Evolutionary conservation across 2,329 filamentous ascomycete species (phyloP), one percentile per base, ranked within the genome.

Genomic region (Penicillium rolfsii): DNA sequence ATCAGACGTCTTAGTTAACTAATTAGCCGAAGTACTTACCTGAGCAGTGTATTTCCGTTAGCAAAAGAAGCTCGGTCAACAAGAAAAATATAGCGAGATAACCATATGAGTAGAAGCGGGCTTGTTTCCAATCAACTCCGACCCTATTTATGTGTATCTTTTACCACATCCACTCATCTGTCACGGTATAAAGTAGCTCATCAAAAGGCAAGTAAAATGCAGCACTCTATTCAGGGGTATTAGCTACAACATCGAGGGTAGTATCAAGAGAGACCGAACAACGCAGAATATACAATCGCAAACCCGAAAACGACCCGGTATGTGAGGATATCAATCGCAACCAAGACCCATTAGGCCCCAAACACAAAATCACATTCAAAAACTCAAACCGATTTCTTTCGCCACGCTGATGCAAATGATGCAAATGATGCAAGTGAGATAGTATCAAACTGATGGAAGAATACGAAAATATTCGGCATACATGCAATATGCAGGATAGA

Each of bases 361-460:
- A 52, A 22, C 33, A 26, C 11, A 36, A 16, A 35, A 33, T 22
- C 35, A 50, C n/a, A n/a, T 60, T n/a, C 22, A 61, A 55, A 62
- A 54, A 56, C 8, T 50, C 53, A 57, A 64, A 57, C 50, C 57
- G 65, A 57, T 40, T 57, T 49, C 55, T 35, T 67, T 67, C 67
- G 67, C 67, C 67, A 38, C 66, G 67, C 67, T 69, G 65, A 69
- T 69, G 67, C 67, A 70, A 66, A 64, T 61, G 57, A 40, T 56
- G 57, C 49, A 41, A 66, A 64, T 61, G 57, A 38, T 56, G 57
- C 48, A 41, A 48, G 62, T 28, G 40, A 8, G 59, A n/a, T 26
- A 30, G 43, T 41, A 54, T 41, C 36, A 58, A 54, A 60, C 61
- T 28, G 28, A 53, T 57, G 57, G 55, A 62, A 53, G 30, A 60